A percentile compares a stretch with the other conserved stretches of the same genome.
Conservation (phyloP, 2,329 filamentous ascomycete species). For the Talaromyces piceae region DNA sequence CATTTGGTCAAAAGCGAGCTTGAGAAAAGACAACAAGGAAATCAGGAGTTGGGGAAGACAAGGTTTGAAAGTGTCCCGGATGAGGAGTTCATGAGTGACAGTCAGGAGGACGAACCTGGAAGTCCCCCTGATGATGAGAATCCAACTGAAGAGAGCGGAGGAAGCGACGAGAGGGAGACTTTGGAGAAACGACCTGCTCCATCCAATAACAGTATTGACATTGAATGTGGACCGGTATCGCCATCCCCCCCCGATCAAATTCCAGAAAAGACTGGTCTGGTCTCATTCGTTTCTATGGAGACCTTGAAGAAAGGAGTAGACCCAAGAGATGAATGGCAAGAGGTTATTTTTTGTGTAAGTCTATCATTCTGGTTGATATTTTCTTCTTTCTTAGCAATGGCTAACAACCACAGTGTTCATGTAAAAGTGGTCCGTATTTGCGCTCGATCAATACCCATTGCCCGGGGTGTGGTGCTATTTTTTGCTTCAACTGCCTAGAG, state of each 20-base stretch:
- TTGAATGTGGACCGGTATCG: no score
- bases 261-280: no score
- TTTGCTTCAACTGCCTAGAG: background rate
- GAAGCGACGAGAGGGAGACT: background rate
- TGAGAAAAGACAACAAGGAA: conserved; percentile 8
- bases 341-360: background rate
- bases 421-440: background rate
- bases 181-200: no score
- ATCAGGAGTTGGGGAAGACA: background rate
- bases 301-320: no score
- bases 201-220: no score
- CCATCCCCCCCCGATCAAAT: no score
- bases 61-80: background rate
- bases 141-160: background rate
- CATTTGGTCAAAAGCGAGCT: conserved; percentile 17
- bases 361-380: background rate
- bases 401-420: background rate
- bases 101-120: background rate
- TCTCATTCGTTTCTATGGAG: no score
- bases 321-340: no score
- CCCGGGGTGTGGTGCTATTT: background rate
- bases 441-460: background rate
- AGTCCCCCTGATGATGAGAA: background rate
- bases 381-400: background rate
- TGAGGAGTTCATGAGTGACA: background rate